Percentiles rank a stretch among this genome's conserved stretches.
Evolutionary conservation across 140 eudicot species (phyloP).

Genomic region (Anethum foeniculum): DNA sequence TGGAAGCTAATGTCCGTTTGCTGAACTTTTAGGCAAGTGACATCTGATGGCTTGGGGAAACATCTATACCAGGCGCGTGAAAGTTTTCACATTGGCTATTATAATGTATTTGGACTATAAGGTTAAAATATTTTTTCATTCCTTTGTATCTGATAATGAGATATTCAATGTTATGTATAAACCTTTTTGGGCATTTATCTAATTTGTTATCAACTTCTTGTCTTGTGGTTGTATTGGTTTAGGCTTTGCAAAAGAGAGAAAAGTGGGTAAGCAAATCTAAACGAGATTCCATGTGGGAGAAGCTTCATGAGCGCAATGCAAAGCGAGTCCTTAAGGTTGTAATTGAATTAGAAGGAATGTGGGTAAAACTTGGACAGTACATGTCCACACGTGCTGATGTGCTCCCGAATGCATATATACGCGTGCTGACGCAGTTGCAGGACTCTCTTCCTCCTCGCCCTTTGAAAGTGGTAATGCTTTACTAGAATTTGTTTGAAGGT

Average conservation of each 20-base stretch:
- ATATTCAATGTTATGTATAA: background rate
- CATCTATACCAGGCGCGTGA: slow-evolving; percentile 73
- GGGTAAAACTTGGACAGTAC: slow-evolving; percentile 98
- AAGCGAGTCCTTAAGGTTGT: slow-evolving; percentile 68
- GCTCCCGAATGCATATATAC: slow-evolving; percentile 83
- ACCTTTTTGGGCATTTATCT: background rate
- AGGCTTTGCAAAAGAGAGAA: slow-evolving; percentile 86
- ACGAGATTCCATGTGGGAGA: slow-evolving; percentile 67
- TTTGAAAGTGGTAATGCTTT: slow-evolving; percentile 57
- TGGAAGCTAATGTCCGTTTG: background rate
- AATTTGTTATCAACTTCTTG: slow-evolving; percentile 6
- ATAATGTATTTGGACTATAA: slow-evolving; percentile 83
- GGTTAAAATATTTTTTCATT: slow-evolving; percentile 23
- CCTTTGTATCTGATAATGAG: background rate
- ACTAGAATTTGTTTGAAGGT: background rate
- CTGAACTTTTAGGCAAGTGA: background rate
- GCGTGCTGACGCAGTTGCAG: slow-evolving; percentile 67
- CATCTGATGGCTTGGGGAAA: slow-evolving; percentile 73
- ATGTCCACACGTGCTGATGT: slow-evolving; percentile 99
- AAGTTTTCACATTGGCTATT: slow-evolving; percentile 69
- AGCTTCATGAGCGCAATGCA: slow-evolving; percentile 94
- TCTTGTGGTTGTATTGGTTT: slow-evolving; percentile 9
- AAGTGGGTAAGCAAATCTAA: slow-evolving; percentile 65
- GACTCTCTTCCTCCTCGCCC: slow-evolving; percentile 98
- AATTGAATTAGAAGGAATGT: slow-evolving; percentile 84